Evolutionary conservation across 2,329 filamentous ascomycete species (phyloP).

Genomic region (Ophiostoma novo-ulmi): DNA sequence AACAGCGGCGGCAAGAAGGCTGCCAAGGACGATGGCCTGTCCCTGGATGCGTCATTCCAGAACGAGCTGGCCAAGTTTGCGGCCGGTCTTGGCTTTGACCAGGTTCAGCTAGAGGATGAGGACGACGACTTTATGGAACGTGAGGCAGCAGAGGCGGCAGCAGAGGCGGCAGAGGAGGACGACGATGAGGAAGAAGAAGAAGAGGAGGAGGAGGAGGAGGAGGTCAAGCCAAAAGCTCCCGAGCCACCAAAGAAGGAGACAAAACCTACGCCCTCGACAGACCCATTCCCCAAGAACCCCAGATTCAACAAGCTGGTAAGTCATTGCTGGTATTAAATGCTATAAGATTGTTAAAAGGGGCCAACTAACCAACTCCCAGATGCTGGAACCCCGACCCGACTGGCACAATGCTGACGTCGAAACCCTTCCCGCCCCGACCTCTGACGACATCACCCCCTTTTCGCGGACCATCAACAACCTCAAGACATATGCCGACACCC

Average conservation of each 20-base stretch:
- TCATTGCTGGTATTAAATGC: constrained; percentile 23
- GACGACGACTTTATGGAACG: constrained; percentile 34
- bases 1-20: constrained; percentile 29
- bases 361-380: constrained; percentile 34
- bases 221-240: constrained; percentile 33
- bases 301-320: constrained; percentile 39
- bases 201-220: constrained; percentile 35
- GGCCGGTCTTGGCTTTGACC: constrained; percentile 46
- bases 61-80: constrained; percentile 51
- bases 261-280: constrained; percentile 20
- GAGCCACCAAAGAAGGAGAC: constrained; percentile 33
- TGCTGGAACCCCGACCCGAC: constrained; percentile 53
- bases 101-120: constrained; percentile 39
- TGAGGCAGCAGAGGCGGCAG: constrained; percentile 23
- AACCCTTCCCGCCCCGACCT: constrained; percentile 41
- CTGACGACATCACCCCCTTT: constrained; percentile 44
- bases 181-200: constrained; percentile 36
- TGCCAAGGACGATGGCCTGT: constrained; percentile 26
- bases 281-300: constrained; percentile 27
- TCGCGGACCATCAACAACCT: constrained; percentile 45
- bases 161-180: constrained; percentile 38
- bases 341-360: not conserved
- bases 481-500: constrained; percentile 64
- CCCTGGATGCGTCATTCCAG: constrained; percentile 35
- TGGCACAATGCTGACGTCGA: constrained; percentile 48